phyloP scores from a whole-genome alignment of 139 green algal genomes.

The Coelastrella sp. region DNA sequence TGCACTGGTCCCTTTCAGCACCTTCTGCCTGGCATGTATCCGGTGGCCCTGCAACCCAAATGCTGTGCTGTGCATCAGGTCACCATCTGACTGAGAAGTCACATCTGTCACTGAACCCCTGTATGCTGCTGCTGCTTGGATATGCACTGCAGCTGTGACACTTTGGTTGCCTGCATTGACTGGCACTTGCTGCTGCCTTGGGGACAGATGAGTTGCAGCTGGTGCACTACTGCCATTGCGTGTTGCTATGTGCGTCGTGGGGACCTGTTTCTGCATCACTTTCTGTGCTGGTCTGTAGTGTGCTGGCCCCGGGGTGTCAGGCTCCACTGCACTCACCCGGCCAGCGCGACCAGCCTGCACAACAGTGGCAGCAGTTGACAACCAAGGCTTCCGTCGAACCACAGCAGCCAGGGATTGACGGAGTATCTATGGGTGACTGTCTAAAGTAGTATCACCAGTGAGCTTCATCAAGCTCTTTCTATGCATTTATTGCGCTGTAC shows the following conservation, averaged over 20 bases:
- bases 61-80: background rate
- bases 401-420: too few relatives aligned
- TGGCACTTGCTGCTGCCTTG: background rate
- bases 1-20: background rate
- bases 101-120: background rate
- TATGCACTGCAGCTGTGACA: conserved; percentile 4
- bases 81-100: background rate
- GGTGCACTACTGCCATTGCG: background rate
- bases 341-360: conserved; percentile 8
- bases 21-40: background rate
- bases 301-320: background rate
- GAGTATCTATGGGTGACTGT: too few relatives aligned
- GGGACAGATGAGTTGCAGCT: background rate
- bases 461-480: too few relatives aligned
- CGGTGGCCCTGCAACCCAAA: background rate
- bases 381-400: background rate
- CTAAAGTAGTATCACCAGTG: too few relatives aligned
- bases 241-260: background rate
- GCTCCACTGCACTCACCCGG: background rate
- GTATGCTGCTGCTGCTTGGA: background rate
- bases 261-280: conserved; percentile 2
- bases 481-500: too few relatives aligned
- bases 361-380: background rate
- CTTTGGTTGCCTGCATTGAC: background rate
- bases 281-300: conserved; percentile 1